These are phyloP conservation scores for Dimargaris xerosporica DNA, from an alignment of 192 early-diverging fungal genomes.

Conservation along the genomic window DNA sequence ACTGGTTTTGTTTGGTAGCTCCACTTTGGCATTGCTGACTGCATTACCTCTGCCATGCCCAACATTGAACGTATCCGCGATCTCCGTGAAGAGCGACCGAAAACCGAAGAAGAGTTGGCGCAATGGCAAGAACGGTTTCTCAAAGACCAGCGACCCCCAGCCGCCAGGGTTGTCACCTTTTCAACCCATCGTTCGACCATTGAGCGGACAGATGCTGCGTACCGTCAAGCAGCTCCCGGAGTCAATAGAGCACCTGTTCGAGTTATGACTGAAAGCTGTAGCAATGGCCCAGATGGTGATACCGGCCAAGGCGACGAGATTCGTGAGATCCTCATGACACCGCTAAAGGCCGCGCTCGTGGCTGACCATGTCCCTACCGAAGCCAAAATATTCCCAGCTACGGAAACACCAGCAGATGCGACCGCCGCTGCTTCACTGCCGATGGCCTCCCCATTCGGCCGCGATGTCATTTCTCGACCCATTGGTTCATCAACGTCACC, in stretches of 20 bases:
- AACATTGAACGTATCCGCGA: background rate
- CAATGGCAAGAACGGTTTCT: slow-evolving; percentile 26
- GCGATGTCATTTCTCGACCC: background rate
- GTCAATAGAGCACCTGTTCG: too few species aligned
- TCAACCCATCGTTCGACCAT: background rate
- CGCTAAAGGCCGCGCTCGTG: slow-evolving; percentile 19
- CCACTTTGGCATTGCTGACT: too few species aligned
- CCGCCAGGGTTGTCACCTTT: slow-evolving; percentile 21
- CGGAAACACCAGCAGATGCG: too few species aligned
- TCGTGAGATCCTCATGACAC: slow-evolving; percentile 13
- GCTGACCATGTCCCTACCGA: slow-evolving; percentile 25
- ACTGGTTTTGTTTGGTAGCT: too few species aligned
- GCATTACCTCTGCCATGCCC: slow-evolving; percentile 9
- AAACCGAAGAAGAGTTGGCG: slow-evolving; percentile 17
- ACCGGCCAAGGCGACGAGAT: background rate
- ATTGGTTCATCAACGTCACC: background rate
- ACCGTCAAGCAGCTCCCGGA: background rate
- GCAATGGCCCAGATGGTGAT: background rate
- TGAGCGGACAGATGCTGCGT: background rate
- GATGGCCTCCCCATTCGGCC: background rate
- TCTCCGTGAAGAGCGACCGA: slow-evolving; percentile 1
- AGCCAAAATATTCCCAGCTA: slow-evolving; percentile 13
- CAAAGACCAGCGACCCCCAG: slow-evolving; percentile 18
- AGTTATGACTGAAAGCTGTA: too few species aligned
- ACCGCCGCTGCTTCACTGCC: background rate